Conservation (phyloP, 2,329 filamentous ascomycete genomes). For the Sclerotinia nivalis region DNA sequence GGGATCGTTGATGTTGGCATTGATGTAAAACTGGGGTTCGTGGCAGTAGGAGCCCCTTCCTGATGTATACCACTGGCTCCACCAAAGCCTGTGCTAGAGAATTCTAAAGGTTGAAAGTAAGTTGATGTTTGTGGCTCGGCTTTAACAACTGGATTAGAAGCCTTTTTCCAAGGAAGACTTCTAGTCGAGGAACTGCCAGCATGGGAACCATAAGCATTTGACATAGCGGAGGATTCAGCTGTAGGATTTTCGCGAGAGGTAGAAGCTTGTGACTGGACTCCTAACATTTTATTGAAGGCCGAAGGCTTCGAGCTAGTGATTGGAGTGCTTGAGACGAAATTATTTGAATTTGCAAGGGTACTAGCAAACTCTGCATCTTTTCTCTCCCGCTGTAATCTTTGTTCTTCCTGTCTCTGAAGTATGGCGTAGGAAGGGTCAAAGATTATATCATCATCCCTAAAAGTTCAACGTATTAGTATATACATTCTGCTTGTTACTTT, state of each 20-base stretch:
- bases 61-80: background rate
- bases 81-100: background rate
- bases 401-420: constrained; percentile 43
- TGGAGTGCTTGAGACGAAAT: constrained; percentile 8
- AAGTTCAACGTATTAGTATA: constrained; percentile 20
- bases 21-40: constrained; percentile 19
- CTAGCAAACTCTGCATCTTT: constrained; percentile 42
- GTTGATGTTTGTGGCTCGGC: constrained; percentile 4
- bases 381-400: constrained; percentile 43
- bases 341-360: constrained; percentile 29
- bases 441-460: constrained; percentile 34
- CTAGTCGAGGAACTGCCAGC: background rate
- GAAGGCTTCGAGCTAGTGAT: constrained; percentile 28
- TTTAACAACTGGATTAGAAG: background rate
- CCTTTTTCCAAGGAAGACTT: constrained; percentile 9
- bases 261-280: constrained; percentile 27
- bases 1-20: constrained; percentile 22
- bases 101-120: background rate
- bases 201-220: background rate
- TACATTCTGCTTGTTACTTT: background rate
- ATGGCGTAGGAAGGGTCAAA: constrained; percentile 28
- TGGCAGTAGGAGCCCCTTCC: background rate
- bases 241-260: constrained; percentile 16
- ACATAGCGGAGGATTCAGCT: background rate
- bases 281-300: constrained; percentile 37